A percentile compares a stretch with the other conserved stretches of the same genome.
Evolutionary conservation across 2,329 filamentous ascomycete species (phyloP).

Genomic region (Penicillium glabrum): DNA sequence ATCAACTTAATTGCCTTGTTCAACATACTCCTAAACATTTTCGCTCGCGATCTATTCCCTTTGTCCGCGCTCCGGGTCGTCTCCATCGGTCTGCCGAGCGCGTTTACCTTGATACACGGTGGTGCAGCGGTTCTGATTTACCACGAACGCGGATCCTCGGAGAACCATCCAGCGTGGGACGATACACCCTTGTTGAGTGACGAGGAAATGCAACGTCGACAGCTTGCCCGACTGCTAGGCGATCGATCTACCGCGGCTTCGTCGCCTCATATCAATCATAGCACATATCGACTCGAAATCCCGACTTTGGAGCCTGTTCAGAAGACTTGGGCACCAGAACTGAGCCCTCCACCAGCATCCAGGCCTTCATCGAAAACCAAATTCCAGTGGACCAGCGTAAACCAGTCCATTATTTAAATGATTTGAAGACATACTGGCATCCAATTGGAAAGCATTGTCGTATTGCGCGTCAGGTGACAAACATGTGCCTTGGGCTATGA

Average conservation of each 20-base stretch:
- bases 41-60: conserved; percentile 28
- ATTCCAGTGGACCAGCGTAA: background rate
- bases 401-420: background rate
- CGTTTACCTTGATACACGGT: conserved; percentile 30
- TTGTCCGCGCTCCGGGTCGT: conserved; percentile 26
- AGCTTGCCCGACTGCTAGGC: conserved; percentile 37
- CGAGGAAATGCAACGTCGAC: conserved; percentile 42
- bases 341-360: background rate
- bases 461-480: background rate
- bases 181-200: conserved; percentile 28
- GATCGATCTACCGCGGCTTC: conserved; percentile 28
- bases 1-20: conserved; percentile 32
- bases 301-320: conserved; percentile 11
- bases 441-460: background rate
- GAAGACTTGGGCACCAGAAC: conserved; percentile 11
- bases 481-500: background rate
- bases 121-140: conserved; percentile 28
- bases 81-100: conserved; percentile 27
- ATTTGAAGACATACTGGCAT: background rate
- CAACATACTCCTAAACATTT: conserved; percentile 35
- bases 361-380: background rate
- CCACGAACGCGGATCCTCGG: conserved; percentile 12
- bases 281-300: conserved; percentile 31
- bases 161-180: conserved; percentile 4
- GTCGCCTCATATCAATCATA: conserved; percentile 23